Conservation (phyloP, 176 grass and related monocot genomes). For the Oryza rufipogon region DNA sequence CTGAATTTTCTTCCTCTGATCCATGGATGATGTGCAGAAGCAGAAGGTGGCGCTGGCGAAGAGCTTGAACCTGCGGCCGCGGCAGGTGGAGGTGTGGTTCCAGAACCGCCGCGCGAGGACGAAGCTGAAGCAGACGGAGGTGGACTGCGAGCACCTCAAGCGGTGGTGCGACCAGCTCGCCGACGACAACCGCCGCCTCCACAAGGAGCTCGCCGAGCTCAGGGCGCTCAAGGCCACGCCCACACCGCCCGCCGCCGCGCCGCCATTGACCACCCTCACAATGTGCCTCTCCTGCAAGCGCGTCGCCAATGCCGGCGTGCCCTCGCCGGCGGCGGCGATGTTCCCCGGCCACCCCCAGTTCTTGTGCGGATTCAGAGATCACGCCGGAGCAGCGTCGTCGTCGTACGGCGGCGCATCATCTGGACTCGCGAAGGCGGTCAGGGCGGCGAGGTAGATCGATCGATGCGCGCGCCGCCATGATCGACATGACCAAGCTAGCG, state of each 20-base stretch:
- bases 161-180: conserved; percentile 94
- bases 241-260: background rate
- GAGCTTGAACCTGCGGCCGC: conserved; percentile 63
- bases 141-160: conserved; percentile 95
- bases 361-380: conserved; percentile 54
- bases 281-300: conserved; percentile 92
- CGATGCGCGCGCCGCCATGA: background rate
- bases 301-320: conserved; percentile 46
- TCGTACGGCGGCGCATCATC: background rate
- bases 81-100: conserved; percentile 99
- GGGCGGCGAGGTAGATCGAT: conserved; percentile 46
- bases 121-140: conserved; percentile 99
- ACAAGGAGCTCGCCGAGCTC: conserved; percentile 90
- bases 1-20: background rate
- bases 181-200: conserved; percentile 83
- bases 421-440: conserved; percentile 35
- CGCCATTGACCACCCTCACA: conserved; percentile 58
- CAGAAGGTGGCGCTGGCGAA: conserved; percentile 80
- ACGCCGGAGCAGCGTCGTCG: background rate
- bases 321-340: background rate
- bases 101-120: conserved; percentile 86
- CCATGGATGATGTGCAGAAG: conserved; percentile 47
- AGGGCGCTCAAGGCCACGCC: conserved; percentile 56
- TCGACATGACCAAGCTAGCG: background rate
- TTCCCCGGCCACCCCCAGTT: conserved; percentile 39